A percentile compares a stretch with the other conserved stretches of the same genome.
These are phyloP conservation scores for Breynia disticha DNA, from an alignment of 441 rosid species.

Conservation along the genomic window DNA sequence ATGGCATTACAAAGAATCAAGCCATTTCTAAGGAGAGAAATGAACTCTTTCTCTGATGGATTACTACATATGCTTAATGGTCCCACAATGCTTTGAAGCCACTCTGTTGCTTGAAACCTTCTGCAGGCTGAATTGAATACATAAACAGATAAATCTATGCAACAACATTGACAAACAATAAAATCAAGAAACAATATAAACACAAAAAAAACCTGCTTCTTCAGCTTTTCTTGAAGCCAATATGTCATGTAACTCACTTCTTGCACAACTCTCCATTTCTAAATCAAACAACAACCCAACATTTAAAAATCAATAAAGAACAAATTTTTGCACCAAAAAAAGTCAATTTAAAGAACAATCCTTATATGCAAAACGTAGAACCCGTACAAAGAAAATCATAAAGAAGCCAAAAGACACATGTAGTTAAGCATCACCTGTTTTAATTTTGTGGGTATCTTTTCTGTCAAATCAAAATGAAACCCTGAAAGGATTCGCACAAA, in stretches of 20 bases:
- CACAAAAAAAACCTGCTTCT: constrained; percentile 55
- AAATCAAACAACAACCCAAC: constrained; percentile 11
- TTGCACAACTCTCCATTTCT: constrained; percentile 38
- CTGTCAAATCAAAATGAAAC: no score
- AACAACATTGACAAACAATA: background rate
- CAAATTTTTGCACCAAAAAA: no score
- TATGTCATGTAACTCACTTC: constrained; percentile 48
- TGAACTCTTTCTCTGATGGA: constrained; percentile 73
- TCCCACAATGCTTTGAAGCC: constrained; percentile 69
- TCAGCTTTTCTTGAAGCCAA: constrained; percentile 88
- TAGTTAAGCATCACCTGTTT: no score
- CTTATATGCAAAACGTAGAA: no score
- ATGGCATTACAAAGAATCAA: constrained; percentile 66
- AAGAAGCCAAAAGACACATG: no score
- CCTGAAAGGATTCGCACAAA: no score
- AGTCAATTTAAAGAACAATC: no score
- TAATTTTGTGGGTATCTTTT: no score
- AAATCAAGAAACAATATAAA: constrained; percentile 2
- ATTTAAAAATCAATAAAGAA: constrained; percentile 6
- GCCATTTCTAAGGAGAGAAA: constrained; percentile 85
- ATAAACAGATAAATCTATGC: background rate
- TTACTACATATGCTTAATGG: constrained; percentile 42
- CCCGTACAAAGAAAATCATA: no score
- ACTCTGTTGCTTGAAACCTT: constrained; percentile 54
- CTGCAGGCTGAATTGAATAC: constrained; percentile 46